Evolutionary conservation across 331 rosid species (phyloP), one percentile per base, ranked within the genome.

Genomic region (Acacia pycnantha): DNA sequence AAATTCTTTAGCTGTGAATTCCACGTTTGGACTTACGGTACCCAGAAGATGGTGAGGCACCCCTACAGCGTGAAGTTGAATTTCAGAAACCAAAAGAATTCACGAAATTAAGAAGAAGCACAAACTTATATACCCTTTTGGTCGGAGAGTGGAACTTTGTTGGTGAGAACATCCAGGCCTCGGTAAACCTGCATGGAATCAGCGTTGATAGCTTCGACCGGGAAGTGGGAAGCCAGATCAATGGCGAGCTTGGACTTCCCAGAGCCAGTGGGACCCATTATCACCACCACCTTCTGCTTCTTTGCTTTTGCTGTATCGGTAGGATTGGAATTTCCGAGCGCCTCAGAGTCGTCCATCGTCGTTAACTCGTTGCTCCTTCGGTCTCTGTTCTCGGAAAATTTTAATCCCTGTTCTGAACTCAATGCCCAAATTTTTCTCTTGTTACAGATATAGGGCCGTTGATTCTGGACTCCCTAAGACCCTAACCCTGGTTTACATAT

Each of bases 121-220:
- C 33, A 73, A 27, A 59, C 40, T 27, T 22, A 43, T 13, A 27
- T 58, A 93, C 98, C 96, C 31, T 91, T 87, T 76, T 87, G 98
- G 4, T 95, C 91, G 3, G 84, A 64, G 76, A 77, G 84, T n/a
- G 97, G 85, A 72, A 91, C 85, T 81, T 95, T 95, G 85, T 95
- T 95, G 75, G 98, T 87, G 89, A 93, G 97, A 83, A 95, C 90
- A 74, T 92, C 96, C 73, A 93, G 85, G n/a, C 98, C 98, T 15
- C 75, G 70, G 87, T 93, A 95, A 77, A 93, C 97, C 88, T 95
- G 89, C 98, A 95, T 95, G 69, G 98, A 93, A 83, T 95, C 98
- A 56, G 98, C 97, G 83, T 90, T 95, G 87, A 93, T 88, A 79
- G 92, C 85, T 91, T 95, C 98, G 26, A 95, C 7, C 15, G 98